Evolutionary conservation across 176 grass and related monocot genomes (phyloP).

Genomic region (Juncus inflexus): DNA sequence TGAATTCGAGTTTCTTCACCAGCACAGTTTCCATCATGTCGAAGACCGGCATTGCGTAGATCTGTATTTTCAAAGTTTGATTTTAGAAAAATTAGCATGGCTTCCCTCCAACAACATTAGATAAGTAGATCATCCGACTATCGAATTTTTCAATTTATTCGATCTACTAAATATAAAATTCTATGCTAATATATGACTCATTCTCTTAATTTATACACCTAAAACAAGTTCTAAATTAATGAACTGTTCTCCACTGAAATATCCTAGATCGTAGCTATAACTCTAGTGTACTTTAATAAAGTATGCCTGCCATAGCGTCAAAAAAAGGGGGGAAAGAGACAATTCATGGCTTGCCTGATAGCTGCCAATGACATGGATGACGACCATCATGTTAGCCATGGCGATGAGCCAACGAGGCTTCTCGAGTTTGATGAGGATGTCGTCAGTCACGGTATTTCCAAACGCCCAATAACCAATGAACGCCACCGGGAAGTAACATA

Average conservation of each 20-base stretch:
- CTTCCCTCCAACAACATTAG: no score
- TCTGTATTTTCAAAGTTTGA: constrained; percentile 1
- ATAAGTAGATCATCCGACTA: no score
- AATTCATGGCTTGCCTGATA: constrained; percentile 41
- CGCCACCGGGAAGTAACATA: constrained; percentile 64
- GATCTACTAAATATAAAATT: background rate
- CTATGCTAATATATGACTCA: no score
- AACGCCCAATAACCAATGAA: constrained; percentile 42
- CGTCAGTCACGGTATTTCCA: constrained; percentile 19
- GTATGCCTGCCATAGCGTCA: no score
- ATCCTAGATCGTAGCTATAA: no score
- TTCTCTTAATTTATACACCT: no score
- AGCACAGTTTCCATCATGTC: constrained; percentile 51
- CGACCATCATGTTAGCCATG: constrained; percentile 71
- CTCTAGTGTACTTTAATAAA: no score
- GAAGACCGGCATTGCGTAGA: constrained; percentile 72
- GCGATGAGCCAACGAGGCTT: constrained; percentile 64
- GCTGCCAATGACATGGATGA: constrained; percentile 64
- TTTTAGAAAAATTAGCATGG: background rate
- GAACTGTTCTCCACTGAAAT: background rate
- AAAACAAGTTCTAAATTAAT: background rate
- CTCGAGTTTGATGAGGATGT: constrained; percentile 32
- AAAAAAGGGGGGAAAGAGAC: no score
- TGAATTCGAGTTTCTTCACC: constrained; percentile 48
- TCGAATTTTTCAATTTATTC: no score